These are phyloP conservation scores for Suhomyces xylopsoci DNA, from an alignment of 805 yeast genomes.

Conservation along the genomic window DNA sequence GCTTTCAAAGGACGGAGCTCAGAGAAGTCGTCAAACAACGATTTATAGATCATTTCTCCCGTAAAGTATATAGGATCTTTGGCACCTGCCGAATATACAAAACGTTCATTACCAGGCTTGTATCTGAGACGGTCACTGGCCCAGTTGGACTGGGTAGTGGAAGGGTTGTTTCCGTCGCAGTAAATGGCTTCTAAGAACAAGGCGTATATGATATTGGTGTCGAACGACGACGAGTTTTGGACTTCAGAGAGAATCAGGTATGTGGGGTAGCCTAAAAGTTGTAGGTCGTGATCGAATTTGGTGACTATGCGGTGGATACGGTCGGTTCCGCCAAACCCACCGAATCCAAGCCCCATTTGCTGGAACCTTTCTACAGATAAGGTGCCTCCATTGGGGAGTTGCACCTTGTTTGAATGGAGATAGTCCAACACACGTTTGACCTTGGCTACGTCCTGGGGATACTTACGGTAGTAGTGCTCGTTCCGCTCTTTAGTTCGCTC, in stretches of 20 bases:
- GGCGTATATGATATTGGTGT: constrained; percentile 53
- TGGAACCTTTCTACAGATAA: constrained; percentile 52
- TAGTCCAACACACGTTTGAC: constrained; percentile 38
- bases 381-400: constrained; percentile 50
- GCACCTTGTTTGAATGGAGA: constrained; percentile 25
- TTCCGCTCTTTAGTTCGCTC: constrained; percentile 47
- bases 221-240: constrained; percentile 41
- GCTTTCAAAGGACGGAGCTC: constrained; percentile 39
- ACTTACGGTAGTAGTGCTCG: constrained; percentile 44
- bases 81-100: constrained; percentile 14
- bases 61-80: constrained; percentile 39
- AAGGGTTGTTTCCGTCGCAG: constrained; percentile 36
- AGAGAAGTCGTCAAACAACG: constrained; percentile 48
- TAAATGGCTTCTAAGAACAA: constrained; percentile 60
- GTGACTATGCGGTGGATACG: constrained; percentile 43
- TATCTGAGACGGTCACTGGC: constrained; percentile 43
- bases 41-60: constrained; percentile 55
- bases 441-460: constrained; percentile 43
- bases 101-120: constrained; percentile 20
- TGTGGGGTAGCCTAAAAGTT: constrained; percentile 32
- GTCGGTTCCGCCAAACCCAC: constrained; percentile 50
- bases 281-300: constrained; percentile 39
- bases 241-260: constrained; percentile 33
- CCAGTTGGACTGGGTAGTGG: constrained; percentile 39
- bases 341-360: constrained; percentile 50